These are phyloP conservation scores for Limonium bicolor DNA, from an alignment of 148 eudicot genomes.

Conservation along the genomic window DNA sequence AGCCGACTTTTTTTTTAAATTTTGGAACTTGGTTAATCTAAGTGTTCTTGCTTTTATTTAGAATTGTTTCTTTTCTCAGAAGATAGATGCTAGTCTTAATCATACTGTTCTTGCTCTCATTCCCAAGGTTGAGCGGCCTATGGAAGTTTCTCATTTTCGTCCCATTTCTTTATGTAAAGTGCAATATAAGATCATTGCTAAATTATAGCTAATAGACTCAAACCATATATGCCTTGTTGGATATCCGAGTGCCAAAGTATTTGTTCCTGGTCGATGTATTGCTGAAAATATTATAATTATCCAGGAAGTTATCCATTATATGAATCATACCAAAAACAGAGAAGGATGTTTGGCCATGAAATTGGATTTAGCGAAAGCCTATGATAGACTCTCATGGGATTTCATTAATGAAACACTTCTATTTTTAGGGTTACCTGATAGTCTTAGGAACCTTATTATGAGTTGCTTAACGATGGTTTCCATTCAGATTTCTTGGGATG, in stretches of 20 bases:
- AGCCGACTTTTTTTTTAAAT: no score
- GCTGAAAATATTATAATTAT: neutral
- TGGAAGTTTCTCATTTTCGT: conserved; percentile 1
- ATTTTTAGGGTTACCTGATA: neutral
- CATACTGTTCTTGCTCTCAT: no score
- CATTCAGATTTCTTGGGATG: neutral
- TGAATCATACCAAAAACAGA: no score
- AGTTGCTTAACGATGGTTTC: neutral
- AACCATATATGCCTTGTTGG: neutral
- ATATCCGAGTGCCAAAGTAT: neutral
- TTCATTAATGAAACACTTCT: neutral
- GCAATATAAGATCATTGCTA: neutral
- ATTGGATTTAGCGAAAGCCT: neutral
- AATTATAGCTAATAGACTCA: neutral
- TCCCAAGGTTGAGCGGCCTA: no score
- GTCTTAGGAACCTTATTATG: neutral
- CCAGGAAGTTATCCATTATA: neutral
- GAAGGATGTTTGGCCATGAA: conserved; percentile 1
- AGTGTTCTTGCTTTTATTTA: no score
- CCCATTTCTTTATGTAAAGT: neutral
- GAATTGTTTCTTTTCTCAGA: no score
- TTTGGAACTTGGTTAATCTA: no score
- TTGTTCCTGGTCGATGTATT: neutral
- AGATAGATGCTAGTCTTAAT: no score
- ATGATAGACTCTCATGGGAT: neutral